These are phyloP conservation scores for Skeletonema grethae DNA, from an alignment of 108 stramenopile species.

Conservation along the genomic window DNA sequence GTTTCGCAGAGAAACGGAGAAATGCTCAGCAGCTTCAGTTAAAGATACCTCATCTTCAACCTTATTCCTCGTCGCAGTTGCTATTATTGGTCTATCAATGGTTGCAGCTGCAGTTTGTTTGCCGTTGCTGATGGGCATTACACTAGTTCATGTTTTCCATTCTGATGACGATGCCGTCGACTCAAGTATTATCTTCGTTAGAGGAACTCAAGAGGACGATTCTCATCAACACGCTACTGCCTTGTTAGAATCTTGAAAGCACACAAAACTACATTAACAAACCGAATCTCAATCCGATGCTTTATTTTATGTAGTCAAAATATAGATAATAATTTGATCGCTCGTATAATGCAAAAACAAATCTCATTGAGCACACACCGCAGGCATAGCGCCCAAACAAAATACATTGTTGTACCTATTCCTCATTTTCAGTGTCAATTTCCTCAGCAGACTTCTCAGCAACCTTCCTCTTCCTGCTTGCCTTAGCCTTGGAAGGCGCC, in stretches of 20 bases:
- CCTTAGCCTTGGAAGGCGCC: slow-evolving; percentile 51
- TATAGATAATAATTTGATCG: slow-evolving; percentile 2
- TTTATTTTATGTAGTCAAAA: slow-evolving; percentile 8
- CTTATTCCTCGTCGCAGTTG: neutral
- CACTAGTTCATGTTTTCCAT: neutral
- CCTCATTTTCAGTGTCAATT: slow-evolving; percentile 3
- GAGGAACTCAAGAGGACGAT: neutral
- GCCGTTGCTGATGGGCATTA: neutral
- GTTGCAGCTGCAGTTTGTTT: neutral
- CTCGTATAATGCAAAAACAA: neutral
- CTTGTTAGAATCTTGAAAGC: neutral
- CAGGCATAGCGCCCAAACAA: neutral
- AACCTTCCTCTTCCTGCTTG: slow-evolving; percentile 44
- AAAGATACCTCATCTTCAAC: neutral
- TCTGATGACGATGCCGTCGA: neutral
- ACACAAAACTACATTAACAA: neutral
- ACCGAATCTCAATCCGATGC: neutral
- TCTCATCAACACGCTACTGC: neutral
- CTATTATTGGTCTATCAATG: neutral
- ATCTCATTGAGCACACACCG: neutral
- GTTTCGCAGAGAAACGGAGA: neutral
- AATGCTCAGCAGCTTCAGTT: neutral
- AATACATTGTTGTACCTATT: neutral
- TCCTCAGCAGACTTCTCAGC: slow-evolving; percentile 22
- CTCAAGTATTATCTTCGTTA: neutral